Evolutionary conservation across 306 rosid genomes (phyloP), one percentile per base, ranked within the genome.

Genomic region (peach (Prunus persica)): DNA sequence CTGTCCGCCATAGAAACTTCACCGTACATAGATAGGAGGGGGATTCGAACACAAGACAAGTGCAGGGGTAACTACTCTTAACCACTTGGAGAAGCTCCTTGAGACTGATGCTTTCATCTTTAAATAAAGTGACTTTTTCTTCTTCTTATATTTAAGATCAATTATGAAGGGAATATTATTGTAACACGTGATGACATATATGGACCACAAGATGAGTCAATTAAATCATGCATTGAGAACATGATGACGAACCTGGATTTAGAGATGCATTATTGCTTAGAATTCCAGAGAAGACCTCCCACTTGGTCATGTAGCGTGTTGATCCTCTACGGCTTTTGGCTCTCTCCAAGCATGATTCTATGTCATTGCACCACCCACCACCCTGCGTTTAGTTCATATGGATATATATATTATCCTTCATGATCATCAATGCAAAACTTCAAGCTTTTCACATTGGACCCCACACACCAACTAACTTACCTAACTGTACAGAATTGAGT

Each of bases 381-480:
- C 43, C 52, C 41, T 34, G 41, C 8, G 41, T 34, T 34, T 5
- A 34, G 1, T 34, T 34, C 2, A 34, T 34, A 5, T 32, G 38
- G 7, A 30, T 30, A 30, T 30, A 30, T 34, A 32, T 32, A 32
- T 34, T 34, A 34, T 34, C 41, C 41, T 34, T 62, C 50, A 76
- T 38, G 38, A 25, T 18, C 66, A 67, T 66, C 38, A 76, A 30
- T 22, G 45, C 54, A 20, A 67, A 58, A 24, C 6, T 49, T 57
- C 1, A 57, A 47, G 74, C 57, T 34, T 28, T 69, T 25, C 56
- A 22, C 11, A 32, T 43, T 27, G 77, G 52, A 41, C 80, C 73
- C 84, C 34, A 52, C 11, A 11, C 24, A 72, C 84, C 84, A 6
- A 34, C 41, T 5, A 79, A 79, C 78, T 69, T 15, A 79, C 28